Evolutionary conservation across 441 rosid genomes (phyloP), one percentile per base, ranked within the genome.

Genomic region (Lepidium campestre): DNA sequence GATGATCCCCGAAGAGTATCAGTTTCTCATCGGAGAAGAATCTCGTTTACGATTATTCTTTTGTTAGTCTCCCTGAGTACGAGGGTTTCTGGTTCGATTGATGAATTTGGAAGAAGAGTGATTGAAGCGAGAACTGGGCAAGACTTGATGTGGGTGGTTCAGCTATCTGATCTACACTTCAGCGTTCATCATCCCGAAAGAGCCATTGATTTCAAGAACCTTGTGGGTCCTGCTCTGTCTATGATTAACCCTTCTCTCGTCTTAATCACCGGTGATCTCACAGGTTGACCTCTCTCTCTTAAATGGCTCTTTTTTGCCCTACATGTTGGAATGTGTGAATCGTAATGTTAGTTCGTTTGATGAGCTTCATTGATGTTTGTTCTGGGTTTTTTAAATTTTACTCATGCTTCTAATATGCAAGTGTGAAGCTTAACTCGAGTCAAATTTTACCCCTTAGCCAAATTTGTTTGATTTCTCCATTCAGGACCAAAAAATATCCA

Each of bases 141-240:
- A 47, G 91, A 87, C 57, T 81, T 89, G 76, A 71, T 87, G 31
- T 91, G 96, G 99, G 85, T 78, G 42, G 99, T 93, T 72, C 99
- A 90, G 81, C 84, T 93, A 15, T 93, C 98, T 39, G 97, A 93
- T 83, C 99, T 90, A 66, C 97, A 93, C 77, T 93, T 93, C 82
- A 91, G 99, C 56, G 93, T 89, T 62, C 92, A 87, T 79, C 84
- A 87, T 23, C 97, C 96, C 37, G 80, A 85, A 15, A 86, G 97
- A 80, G 97, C 97, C 57, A 62, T 72, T 20, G 88, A 89, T 64
- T 93, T 93, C 78, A 80, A 49, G 58, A 74, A 67, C 46, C 62
- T 79, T 22, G 73, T 89, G 15, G 91, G 82, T 7, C 84, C 89
- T 36, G 83, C 86, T 75, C 91, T 93, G 55, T 79, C 86, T 75